Percentiles rank a stretch among this genome's conserved stretches.
Evolutionary conservation across 2,329 filamentous ascomycete genomes (phyloP).

Genomic region (Fusarium begoniae): DNA sequence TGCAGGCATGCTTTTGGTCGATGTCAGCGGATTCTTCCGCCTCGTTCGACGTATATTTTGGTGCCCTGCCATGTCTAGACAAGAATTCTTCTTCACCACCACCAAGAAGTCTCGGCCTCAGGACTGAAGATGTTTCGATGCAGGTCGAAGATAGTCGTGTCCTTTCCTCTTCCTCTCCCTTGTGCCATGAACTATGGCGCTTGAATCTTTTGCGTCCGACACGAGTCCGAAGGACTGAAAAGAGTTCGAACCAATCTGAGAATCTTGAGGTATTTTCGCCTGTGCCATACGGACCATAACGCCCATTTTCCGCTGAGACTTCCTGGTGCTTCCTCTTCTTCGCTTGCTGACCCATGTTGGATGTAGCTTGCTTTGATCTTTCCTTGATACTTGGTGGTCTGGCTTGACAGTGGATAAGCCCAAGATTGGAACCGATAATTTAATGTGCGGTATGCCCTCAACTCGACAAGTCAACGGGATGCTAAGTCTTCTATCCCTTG

Average conservation of each 20-base stretch:
- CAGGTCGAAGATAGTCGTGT: neutral
- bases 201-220: neutral
- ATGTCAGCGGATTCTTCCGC: neutral
- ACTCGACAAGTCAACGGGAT: slow-evolving; percentile 9
- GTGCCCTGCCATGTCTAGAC: neutral
- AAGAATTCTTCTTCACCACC: neutral
- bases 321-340: neutral
- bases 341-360: slow-evolving; percentile 10
- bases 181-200: neutral
- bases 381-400: neutral
- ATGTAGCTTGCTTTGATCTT: slow-evolving; percentile 4
- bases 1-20: neutral
- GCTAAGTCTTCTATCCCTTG: slow-evolving; percentile 9
- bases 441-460: slow-evolving; percentile 14
- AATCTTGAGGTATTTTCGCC: neutral
- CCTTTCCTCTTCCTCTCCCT: neutral
- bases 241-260: neutral
- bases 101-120: neutral
- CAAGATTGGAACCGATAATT: slow-evolving; percentile 13
- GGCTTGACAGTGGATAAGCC: neutral
- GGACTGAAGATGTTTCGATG: neutral
- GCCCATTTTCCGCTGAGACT: neutral
- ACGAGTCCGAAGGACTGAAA: neutral
- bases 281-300: neutral
- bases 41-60: neutral